Evolutionary conservation across 495 filamentous ascomycete species (phyloP).

Genomic region (Articulospora tetracladia): DNA sequence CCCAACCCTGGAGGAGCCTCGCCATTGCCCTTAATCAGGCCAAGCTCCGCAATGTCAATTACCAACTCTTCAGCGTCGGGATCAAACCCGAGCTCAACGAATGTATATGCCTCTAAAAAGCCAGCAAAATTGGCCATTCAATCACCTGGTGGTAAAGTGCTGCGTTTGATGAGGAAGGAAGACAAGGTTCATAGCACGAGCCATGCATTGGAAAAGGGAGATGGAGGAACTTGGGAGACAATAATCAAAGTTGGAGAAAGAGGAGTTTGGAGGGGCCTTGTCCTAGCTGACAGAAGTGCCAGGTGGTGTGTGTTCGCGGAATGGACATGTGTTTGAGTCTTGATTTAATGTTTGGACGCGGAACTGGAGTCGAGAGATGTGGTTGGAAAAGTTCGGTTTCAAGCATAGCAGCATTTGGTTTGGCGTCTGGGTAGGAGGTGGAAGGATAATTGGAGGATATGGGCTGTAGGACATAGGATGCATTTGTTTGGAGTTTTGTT

Average conservation of each 20-base stretch:
- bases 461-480: constrained; percentile 1
- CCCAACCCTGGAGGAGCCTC: constrained; percentile 55
- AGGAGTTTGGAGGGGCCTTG: constrained; percentile 87
- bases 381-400: background rate
- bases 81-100: constrained; percentile 46
- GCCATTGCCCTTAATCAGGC: constrained; percentile 67
- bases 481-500: constrained; percentile 13
- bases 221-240: constrained; percentile 91
- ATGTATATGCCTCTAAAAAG: constrained; percentile 51
- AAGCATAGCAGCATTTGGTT: constrained; percentile 11
- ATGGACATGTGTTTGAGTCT: constrained; percentile 61
- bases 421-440: constrained; percentile 8
- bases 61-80: constrained; percentile 58
- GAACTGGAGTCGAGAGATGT: background rate
- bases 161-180: constrained; percentile 83
- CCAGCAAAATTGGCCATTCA: constrained; percentile 96
- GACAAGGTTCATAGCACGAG: constrained; percentile 51
- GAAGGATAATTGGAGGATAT: background rate
- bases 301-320: constrained; percentile 99
- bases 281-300: constrained; percentile 91
- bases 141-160: constrained; percentile 90
- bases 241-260: constrained; percentile 94
- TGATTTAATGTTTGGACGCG: background rate
- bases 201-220: constrained; percentile 48
- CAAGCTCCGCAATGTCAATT: constrained; percentile 81